Evolutionary conservation across 345 rosid genomes (phyloP).

Genomic region (Eucalyptus lansdowneana): DNA sequence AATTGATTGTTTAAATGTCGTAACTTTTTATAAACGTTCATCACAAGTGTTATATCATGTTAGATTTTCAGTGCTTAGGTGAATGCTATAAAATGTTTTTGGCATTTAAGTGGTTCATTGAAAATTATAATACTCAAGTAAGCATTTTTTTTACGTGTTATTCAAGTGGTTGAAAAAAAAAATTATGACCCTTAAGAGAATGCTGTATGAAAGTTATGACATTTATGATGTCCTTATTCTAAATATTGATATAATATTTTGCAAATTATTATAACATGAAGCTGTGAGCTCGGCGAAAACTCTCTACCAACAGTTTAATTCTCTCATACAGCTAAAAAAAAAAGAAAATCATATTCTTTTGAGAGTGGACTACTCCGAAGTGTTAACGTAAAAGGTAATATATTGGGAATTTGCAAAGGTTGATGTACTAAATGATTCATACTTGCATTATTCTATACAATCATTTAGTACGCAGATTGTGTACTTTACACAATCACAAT

Average conservation of each 20-base stretch:
- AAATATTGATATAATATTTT: background rate
- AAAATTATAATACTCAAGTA: background rate
- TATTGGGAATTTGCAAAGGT: background rate
- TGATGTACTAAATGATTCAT: background rate
- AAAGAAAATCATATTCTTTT: background rate
- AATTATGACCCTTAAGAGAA: background rate
- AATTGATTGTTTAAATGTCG: background rate
- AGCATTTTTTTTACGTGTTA: no score
- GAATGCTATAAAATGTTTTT: no score
- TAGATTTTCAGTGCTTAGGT: no score
- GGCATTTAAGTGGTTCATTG: background rate
- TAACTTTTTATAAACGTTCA: background rate
- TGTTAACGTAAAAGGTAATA: background rate
- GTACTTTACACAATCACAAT: background rate
- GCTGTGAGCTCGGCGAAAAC: background rate
- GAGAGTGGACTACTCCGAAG: background rate
- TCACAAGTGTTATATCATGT: background rate
- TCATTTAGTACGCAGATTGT: background rate
- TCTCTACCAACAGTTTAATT: background rate
- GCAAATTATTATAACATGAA: background rate
- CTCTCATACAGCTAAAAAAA: background rate
- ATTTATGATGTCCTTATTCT: accelerated
- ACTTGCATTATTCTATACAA: background rate
- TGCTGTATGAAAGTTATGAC: background rate
- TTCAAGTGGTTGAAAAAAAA: no score